Base-by-base conservation (phyloP, 768 basidiomycete genomes). In the Grammothele lineata region DNA sequence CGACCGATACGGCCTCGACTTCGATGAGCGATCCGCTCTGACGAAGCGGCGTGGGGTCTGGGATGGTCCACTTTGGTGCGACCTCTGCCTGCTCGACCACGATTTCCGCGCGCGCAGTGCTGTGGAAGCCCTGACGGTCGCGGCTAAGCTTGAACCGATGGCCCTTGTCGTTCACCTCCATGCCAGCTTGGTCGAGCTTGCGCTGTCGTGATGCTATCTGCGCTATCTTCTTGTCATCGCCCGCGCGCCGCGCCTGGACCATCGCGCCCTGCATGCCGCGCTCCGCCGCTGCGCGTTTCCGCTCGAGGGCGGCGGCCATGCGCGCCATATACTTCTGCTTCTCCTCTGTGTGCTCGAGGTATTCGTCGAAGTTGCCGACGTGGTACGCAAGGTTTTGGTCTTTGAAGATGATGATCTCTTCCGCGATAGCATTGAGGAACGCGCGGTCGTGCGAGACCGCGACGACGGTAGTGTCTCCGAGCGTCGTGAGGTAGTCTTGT, bases 391-490 rank as follows among this genome's bases (percentile, higher is more conserved):
- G 50, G 10, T 42, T 54, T 33, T 54, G 55, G 41, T 51, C 41
- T 39, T 50, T 40, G 39, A 58, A 50, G 8, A 53, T 50, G 30
- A 58, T 50, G 17, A 55, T 54, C 45, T 58, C 57, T 32, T 58
- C 54, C 14, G 44, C 57, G 36, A 53, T 37, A 22, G 53, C 55
- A 40, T 58, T 56, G 11, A 58, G 37, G 45, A 58, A 56, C 14
- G 55, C 57, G 42, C 55, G 57, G 36, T 58, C 57, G 50, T 58
- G 57, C 3, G 57, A 58, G 37, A 55, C 55, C 17, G 53, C 38
- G 15, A 58, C 54, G 19, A 56, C 40, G 14, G 57, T 58, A n/a
- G 51, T 47, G 5, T 49, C 37, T n/a, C 47, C n/a, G 23, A 53
- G 51, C 27, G 45, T 33, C 42, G 35, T 32, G 5, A 53, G 34